Conservation (phyloP, 2,329 filamentous ascomycete genomes). For the Macrophomina tecta region DNA sequence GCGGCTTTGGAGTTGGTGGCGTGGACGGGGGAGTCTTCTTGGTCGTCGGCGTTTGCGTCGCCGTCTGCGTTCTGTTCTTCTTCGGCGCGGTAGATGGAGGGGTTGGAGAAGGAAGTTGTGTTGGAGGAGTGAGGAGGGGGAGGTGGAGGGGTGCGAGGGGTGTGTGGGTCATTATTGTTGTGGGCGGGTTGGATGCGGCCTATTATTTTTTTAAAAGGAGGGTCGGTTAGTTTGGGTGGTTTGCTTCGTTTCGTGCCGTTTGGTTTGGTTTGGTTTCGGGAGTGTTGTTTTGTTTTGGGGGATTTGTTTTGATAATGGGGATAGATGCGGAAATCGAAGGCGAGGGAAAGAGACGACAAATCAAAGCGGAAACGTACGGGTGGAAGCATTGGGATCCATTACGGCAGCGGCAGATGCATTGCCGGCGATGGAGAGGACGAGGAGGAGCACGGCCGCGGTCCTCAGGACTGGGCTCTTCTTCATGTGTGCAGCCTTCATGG, state of each 20-base stretch:
- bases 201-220: not conserved
- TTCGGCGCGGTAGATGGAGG: not conserved
- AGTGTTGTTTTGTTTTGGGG: too few species aligned
- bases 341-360: too few species aligned
- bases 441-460: slow-evolving; percentile 4
- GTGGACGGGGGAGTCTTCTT: not conserved
- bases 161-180: not conserved
- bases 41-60: not conserved
- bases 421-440: slow-evolving; percentile 17
- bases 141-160: not conserved
- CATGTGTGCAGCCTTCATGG: not conserved
- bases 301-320: too few species aligned
- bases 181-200: slow-evolving; percentile 12
- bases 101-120: not conserved
- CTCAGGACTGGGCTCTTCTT: not conserved
- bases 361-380: not conserved
- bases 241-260: not conserved
- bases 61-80: not conserved
- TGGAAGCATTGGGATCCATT: slow-evolving; percentile 1
- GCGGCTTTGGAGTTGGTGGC: not conserved
- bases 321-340: too few species aligned
- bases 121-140: not conserved
- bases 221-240: not conserved
- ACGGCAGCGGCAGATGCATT: slow-evolving; percentile 2
- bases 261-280: too few species aligned